Base-by-base conservation (phyloP, 257 asterid species). In the Nicotiana undulata region DNA sequence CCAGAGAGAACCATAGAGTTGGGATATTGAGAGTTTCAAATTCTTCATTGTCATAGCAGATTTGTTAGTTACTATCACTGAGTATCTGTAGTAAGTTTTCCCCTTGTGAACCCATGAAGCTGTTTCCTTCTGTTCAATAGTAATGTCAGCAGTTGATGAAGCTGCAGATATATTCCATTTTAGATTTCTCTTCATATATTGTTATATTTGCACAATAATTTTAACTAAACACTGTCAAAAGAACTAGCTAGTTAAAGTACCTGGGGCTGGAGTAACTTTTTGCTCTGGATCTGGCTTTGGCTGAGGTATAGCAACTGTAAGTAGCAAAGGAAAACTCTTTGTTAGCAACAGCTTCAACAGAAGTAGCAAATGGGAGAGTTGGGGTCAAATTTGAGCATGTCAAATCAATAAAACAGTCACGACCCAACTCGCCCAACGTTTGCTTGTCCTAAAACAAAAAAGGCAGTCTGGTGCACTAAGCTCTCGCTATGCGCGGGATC, bases 1-100 rank as follows among this genome's bases (percentile, higher is more conserved):
- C 94, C 92, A 90, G 20, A 90, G 70, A 6, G 90, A 87, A n/a
- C 94, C 94, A 29, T 85, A 80, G 49, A 90, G 88, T 79, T 89
- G 82, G 46, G 84, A 85, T 72, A 88, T 78, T 9, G 81, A 37
- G 29, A 88, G 87, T 89, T 86, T 89, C 82, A 89, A 68, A 70
- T 81, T 82, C 83, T 77, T 85, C 83, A 89, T 18, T 44, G 80
- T 86, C 84, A 89, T 87, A 6, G 86, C 46, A 63, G 90, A 89
- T 34, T 82, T 86, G 80, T 90, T 90, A 31, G 87, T 90, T 66
- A 90, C 65, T 22, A 28, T 76, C 29, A 37, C 79, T 44, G 85
- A 83, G 68, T 83, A 83, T 83, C 83, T 70, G 80, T 83, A 53
- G 66, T 79, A 67, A 26, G 64, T 78, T 78, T 53, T 82, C 3